Evolutionary conservation across 371 early-diverging fungal genomes (phyloP), one percentile per base, ranked within the genome.

Genomic region (Rhizopus microsporus): DNA sequence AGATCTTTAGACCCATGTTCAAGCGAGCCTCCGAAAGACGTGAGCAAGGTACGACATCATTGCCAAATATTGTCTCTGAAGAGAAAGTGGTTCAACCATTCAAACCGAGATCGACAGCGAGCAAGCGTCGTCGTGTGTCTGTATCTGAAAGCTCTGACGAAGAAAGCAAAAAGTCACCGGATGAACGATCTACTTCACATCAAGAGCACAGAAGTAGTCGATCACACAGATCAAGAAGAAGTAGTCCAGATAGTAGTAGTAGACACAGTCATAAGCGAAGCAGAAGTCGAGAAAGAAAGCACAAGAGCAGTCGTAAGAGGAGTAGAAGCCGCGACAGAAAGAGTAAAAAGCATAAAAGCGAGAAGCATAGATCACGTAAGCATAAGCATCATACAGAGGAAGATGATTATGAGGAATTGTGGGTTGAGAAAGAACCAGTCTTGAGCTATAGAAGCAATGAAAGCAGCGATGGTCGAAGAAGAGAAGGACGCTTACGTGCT

Each of bases 1-100:
- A 54, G 30, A 70, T 75, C 5, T 75, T 76, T 44, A 65, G 75
- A 52, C 83, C 81, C 17, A 70, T 82, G 63, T 75, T 80, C 40
- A 71, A 68, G 48, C 51, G 59, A 45, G 66, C 63, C 43, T 51
- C 59, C 10, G 34, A 57, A 53, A 45, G 54, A 44, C 48, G 55
- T 44, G 48, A 70, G n/a, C 30, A 40, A 17, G 31, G 3, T 32
- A 17, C 53, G n/a, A 35, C 56, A 13, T 17, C 53, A 31, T 30
- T 62, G n/a, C 40, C 74, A 3, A 50, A 56, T 16, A 30, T 63
- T 38, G 45, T 60, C 7, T 75, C 79, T 4, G 79, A 78, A 52
- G 62, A 73, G 47, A 53, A 71, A 7, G 56, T 78, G 16, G 76
- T 78, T 0, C 63, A 71, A 33, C 79, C 75, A 3, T 78, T 75